Percentiles rank a stretch among this genome's conserved stretches.
Evolutionary conservation across 805 yeast genomes (phyloP).

Genomic region (Zygosaccharomyces kombuchaensis): DNA sequence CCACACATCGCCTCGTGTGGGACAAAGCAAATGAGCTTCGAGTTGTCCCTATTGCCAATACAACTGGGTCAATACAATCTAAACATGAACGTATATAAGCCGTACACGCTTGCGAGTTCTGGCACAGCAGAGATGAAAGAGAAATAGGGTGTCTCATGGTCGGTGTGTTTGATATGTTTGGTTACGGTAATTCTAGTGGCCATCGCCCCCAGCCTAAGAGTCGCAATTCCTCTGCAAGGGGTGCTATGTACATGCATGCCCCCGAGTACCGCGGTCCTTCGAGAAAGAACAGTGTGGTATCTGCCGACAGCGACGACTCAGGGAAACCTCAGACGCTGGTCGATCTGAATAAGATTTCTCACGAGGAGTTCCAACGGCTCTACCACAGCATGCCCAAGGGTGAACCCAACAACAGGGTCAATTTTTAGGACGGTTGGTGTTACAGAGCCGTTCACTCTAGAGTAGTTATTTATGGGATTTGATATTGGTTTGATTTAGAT

Average conservation of each 20-base stretch:
- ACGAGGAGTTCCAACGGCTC: constrained; percentile 15
- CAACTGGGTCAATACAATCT: background rate
- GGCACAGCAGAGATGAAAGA: no score
- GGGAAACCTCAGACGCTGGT: constrained; percentile 10
- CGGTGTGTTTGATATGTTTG: constrained; percentile 1
- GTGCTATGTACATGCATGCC: constrained; percentile 14
- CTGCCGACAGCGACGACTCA: constrained; percentile 1
- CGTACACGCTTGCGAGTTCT: background rate
- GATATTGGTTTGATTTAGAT: no score
- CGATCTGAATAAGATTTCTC: constrained; percentile 17
- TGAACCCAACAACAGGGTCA: constrained; percentile 21
- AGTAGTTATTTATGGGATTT: no score
- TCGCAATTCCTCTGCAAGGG: constrained; percentile 7
- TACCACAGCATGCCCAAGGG: constrained; percentile 16
- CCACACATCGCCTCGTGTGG: background rate
- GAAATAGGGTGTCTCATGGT: no score
- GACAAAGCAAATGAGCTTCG: background rate
- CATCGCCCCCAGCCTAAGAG: background rate
- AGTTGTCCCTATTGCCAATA: background rate
- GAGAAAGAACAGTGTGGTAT: constrained; percentile 1
- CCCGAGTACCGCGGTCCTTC: constrained; percentile 13
- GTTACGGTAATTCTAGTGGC: background rate
- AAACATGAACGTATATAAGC: background rate
- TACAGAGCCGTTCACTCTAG: no score
- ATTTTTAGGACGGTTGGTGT: no score